phyloP scores from a whole-genome alignment of 202 grass and related monocot species.

The Schoenoplectus triqueter region DNA sequence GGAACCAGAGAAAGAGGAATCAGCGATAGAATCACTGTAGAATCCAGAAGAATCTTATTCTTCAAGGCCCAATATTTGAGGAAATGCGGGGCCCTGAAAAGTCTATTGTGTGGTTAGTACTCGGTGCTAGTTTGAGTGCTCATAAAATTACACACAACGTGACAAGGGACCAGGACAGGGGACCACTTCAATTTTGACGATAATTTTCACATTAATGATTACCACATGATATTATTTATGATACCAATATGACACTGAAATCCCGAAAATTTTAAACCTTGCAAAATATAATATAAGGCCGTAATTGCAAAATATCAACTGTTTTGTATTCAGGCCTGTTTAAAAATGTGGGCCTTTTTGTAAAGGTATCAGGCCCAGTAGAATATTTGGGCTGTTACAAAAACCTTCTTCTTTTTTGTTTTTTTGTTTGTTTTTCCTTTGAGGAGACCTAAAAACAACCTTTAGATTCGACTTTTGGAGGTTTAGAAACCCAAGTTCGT shows the following conservation, averaged over 20 bases:
- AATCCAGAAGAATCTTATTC: constrained; percentile 36
- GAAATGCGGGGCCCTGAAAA: not conserved
- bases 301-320: not conserved
- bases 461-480: not conserved
- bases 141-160: not conserved
- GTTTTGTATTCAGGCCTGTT: no score
- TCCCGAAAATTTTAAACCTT: no score
- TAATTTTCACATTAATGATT: no score
- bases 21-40: not conserved
- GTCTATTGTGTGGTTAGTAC: not conserved
- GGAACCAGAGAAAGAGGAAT: constrained; percentile 28
- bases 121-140: not conserved
- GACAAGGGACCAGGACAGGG: not conserved
- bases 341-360: not conserved
- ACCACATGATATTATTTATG: no score
- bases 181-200: not conserved
- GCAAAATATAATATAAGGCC: not conserved
- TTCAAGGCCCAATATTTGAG: not conserved
- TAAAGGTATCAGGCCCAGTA: not conserved
- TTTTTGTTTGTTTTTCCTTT: not conserved
- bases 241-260: no score
- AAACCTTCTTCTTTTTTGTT: not conserved
- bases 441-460: not conserved
- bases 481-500: constrained; percentile 7
- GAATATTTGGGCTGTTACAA: not conserved